Evolutionary conservation across 2,329 filamentous ascomycete genomes (phyloP).

Genomic region (Stagonosporopsis cucurbitacearum): DNA sequence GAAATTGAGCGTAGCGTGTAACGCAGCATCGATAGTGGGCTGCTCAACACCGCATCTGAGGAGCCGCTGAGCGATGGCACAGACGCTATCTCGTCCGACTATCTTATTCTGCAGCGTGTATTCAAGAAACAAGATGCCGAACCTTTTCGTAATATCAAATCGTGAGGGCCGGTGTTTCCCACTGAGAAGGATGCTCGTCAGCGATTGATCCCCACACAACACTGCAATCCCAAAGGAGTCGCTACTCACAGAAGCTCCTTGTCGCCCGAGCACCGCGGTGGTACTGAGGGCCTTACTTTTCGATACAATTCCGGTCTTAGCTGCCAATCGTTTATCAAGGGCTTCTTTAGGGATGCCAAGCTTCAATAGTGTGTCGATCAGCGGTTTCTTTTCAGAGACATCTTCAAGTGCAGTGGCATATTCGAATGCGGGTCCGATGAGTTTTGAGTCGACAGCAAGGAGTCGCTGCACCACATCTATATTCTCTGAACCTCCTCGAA

Average conservation of each 20-base stretch:
- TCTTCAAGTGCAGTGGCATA: conserved; percentile 32
- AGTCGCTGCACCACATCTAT: conserved; percentile 42
- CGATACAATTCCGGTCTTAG: conserved; percentile 32
- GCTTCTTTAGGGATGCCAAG: conserved; percentile 38
- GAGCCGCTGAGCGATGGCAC: conserved; percentile 33
- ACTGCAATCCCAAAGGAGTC: conserved; percentile 63
- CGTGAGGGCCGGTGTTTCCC: conserved; percentile 37
- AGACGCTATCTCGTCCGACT: not conserved
- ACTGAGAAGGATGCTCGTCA: conserved; percentile 60
- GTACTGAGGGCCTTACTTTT: conserved; percentile 32
- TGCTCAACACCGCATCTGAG: conserved; percentile 38
- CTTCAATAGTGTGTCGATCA: conserved; percentile 34
- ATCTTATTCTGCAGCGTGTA: not conserved
- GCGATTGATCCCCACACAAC: conserved; percentile 57
- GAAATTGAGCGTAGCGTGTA: conserved; percentile 30
- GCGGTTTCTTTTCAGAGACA: conserved; percentile 31
- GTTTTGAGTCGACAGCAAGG: conserved; percentile 28
- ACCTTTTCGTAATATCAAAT: conserved; percentile 36
- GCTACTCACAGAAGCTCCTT: conserved; percentile 57
- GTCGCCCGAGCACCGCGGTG: conserved; percentile 36
- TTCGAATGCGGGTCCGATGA: conserved; percentile 39
- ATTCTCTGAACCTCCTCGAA: conserved; percentile 39
- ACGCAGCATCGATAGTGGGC: conserved; percentile 35
- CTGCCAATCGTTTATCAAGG: conserved; percentile 37
- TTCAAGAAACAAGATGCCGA: conserved; percentile 36